phyloP scores from a whole-genome alignment of 805 yeast species.

The Nematodospora valgi region DNA sequence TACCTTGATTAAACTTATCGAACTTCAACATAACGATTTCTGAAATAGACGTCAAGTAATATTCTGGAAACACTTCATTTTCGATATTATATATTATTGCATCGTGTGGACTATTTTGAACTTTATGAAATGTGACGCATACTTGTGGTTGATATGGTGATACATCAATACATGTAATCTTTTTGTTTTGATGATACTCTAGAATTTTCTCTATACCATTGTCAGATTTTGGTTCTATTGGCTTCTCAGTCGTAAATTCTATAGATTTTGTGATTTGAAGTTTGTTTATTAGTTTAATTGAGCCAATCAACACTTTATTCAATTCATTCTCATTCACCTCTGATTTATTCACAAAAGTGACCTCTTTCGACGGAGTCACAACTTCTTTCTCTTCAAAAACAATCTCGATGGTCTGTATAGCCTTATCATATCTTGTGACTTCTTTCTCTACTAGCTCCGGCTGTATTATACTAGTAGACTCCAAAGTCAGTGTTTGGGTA shows the following conservation, averaged over 20 bases:
- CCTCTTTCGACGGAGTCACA: neutral
- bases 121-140: no score
- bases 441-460: conserved; percentile 2
- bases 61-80: conserved; percentile 26
- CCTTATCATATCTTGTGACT: conserved; percentile 18
- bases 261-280: no score
- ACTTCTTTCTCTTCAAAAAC: neutral
- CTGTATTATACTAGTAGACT: neutral
- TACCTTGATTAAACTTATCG: conserved; percentile 32
- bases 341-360: neutral
- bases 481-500: conserved; percentile 5
- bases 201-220: no score
- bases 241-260: no score
- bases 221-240: no score
- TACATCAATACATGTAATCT: no score
- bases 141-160: no score
- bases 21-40: conserved; percentile 38
- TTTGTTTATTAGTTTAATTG: conserved; percentile 22
- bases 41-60: conserved; percentile 39
- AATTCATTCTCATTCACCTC: conserved; percentile 15
- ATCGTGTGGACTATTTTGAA: neutral
- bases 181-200: no score
- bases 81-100: conserved; percentile 33
- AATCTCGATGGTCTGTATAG: conserved; percentile 16
- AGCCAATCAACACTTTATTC: conserved; percentile 18